Evolutionary conservation across 2,329 filamentous ascomycete species (phyloP), one percentile per base, ranked within the genome.

Genomic region (Septoria petroselini): DNA sequence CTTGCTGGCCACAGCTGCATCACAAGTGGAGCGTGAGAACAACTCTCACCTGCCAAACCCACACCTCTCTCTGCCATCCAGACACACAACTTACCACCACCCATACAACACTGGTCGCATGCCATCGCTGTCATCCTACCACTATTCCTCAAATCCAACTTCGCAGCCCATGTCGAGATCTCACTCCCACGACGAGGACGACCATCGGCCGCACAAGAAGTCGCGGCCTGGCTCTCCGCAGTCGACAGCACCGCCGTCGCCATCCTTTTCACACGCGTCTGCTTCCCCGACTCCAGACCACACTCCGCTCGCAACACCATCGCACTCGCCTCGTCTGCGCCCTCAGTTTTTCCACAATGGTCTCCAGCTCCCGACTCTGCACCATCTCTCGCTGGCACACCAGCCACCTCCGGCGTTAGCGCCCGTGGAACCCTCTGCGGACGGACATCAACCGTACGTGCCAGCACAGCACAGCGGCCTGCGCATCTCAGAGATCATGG

Each of bases 301-400:
- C 75, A 97, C 93, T n/a, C 91, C 91, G n/a, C 83, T 97, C 48
- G 91, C 91, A 21, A 98, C 91, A 4, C 91, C 91, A 3, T 91
- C 91, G 35, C 93, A 97, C 71, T 96, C 91, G 14, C 93, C 93
- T 43, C 88, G 93, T 35, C 78, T 98, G 60, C 81, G 91, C 53
- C 88, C 91, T 2, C 85, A 87, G 65, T 81, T 76, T 58, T 76
- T 78, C 48, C 75, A 78, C 55, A 78, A 76, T 58, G 83, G 86
- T 58, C 78, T 91, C 62, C 91, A 96, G 69, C 77, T 97, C 47
- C 91, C 93, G 25, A 89, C 88, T 35, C 83, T 98, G 62, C 85
- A 93, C 55, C 81, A 86, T 62, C 70, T 87, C 46, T 83, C 81
- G 25, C 72, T 88, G 14, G 78, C 82, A 59, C 80, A 85, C 58